These are phyloP conservation scores for Arabis alpina DNA, from an alignment of 345 rosid genomes.

Conservation along the genomic window DNA sequence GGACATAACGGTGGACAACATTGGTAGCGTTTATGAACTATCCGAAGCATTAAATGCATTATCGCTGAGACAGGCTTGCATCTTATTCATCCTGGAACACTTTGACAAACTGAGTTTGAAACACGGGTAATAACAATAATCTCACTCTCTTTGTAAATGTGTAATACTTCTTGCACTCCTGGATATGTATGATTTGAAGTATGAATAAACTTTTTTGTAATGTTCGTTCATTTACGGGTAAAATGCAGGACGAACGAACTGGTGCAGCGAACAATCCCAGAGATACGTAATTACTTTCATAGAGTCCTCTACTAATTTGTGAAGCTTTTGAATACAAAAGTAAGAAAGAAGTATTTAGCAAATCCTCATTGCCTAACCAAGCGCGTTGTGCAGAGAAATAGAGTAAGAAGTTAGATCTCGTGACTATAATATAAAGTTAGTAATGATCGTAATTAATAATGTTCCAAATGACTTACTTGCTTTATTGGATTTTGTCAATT, in stretches of 20 bases:
- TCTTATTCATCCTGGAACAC: constrained; percentile 77
- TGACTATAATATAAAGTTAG: neutral
- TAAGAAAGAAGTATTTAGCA: neutral
- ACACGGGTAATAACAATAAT: constrained; percentile 55
- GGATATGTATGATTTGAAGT: too few relatives aligned
- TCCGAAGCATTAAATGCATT: constrained; percentile 84
- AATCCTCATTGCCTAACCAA: too few relatives aligned
- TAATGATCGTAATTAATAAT: neutral
- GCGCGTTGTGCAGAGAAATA: neutral
- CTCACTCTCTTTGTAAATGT: constrained; percentile 1
- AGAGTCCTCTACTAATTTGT: constrained; percentile 59
- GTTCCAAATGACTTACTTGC: neutral
- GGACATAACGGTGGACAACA: constrained; percentile 82
- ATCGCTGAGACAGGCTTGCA: constrained; percentile 76
- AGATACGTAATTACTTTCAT: constrained; percentile 62
- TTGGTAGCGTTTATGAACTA: constrained; percentile 82
- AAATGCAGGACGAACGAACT: constrained; percentile 59
- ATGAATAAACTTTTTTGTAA: too few relatives aligned
- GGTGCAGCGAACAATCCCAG: constrained; percentile 64
- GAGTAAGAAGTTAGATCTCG: neutral
- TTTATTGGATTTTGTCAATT: neutral
- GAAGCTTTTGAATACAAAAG: neutral
- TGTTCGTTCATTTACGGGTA: constrained; percentile 3
- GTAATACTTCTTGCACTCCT: too few relatives aligned
- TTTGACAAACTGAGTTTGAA: constrained; percentile 68